phyloP scores from a whole-genome alignment of 1,284 basidiomycete species.

The Cryptococcus maquisensis region DNA sequence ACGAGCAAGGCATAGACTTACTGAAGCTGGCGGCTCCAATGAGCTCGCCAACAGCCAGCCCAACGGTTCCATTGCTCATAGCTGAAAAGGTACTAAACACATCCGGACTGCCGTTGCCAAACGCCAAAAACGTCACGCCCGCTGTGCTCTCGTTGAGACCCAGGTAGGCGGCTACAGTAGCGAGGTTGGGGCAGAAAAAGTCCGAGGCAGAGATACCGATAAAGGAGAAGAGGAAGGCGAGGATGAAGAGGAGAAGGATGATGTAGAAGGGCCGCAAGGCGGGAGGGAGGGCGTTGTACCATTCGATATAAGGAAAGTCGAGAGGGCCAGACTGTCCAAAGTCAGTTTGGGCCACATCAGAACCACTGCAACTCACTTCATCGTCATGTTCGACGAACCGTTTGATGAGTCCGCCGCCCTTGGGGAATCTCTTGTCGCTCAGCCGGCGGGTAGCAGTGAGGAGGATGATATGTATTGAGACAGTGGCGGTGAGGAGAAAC shows the following conservation, averaged over 20 bases:
- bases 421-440: slow-evolving; percentile 4
- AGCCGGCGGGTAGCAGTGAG: slow-evolving; percentile 9
- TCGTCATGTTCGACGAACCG: not conserved
- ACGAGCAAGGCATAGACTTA: slow-evolving; percentile 12
- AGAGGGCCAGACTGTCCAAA: slow-evolving; percentile 13
- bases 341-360: not conserved
- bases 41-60: slow-evolving; percentile 89
- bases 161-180: slow-evolving; percentile 73
- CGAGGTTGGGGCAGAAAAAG: slow-evolving; percentile 92
- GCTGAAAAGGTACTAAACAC: slow-evolving; percentile 93
- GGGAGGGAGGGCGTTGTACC: slow-evolving; percentile 25
- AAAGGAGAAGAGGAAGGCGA: slow-evolving; percentile 59
- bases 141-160: slow-evolving; percentile 85
- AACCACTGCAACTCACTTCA: not conserved
- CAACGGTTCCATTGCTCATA: slow-evolving; percentile 77
- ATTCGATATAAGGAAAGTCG: slow-evolving; percentile 27
- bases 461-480: slow-evolving; percentile 30
- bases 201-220: slow-evolving; percentile 89
- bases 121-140: slow-evolving; percentile 87
- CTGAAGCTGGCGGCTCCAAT: slow-evolving; percentile 91
- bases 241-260: slow-evolving; percentile 29
- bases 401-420: not conserved
- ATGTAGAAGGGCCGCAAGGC: slow-evolving; percentile 32
- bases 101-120: slow-evolving; percentile 89
- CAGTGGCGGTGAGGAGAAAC: slow-evolving; percentile 28